These are phyloP conservation scores for Epichloe hybrida DNA, from an alignment of 2,329 filamentous ascomycete genomes.

Conservation along the genomic window DNA sequence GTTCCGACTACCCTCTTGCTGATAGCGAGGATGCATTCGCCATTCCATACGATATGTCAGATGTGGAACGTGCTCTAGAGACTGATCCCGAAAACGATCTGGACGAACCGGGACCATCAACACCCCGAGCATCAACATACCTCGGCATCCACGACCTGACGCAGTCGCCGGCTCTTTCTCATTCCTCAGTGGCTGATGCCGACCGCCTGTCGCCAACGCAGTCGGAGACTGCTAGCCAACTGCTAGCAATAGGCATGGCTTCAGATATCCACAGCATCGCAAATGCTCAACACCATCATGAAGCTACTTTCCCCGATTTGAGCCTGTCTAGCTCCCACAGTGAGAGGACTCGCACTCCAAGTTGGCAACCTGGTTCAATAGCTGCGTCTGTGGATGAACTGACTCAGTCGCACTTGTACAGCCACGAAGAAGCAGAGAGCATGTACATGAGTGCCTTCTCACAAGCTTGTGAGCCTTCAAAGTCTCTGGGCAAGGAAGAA, in stretches of 20 bases:
- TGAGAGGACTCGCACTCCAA: not conserved
- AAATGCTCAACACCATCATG: not conserved
- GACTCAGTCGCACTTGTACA: constrained; percentile 55
- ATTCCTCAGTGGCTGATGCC: constrained; percentile 12
- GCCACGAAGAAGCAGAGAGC: constrained; percentile 68
- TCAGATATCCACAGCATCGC: not conserved
- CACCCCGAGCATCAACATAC: constrained; percentile 39
- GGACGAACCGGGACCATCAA: constrained; percentile 28
- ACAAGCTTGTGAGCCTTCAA: constrained; percentile 19
- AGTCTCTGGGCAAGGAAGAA: not conserved
- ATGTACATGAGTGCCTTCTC: constrained; percentile 74
- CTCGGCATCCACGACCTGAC: constrained; percentile 17
- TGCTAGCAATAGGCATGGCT: not conserved
- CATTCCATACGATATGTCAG: constrained; percentile 38
- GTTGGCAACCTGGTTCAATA: not conserved
- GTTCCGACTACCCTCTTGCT: constrained; percentile 15
- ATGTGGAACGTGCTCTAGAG: constrained; percentile 16
- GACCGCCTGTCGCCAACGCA: constrained; percentile 3
- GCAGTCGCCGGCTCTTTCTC: constrained; percentile 10
- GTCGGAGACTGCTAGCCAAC: constrained; percentile 8
- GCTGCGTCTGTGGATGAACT: constrained; percentile 32
- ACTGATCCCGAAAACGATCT: constrained; percentile 24
- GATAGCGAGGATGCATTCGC: constrained; percentile 44
- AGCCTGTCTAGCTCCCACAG: not conserved
- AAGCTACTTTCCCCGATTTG: not conserved